Conservation (phyloP, 148 eudicot species). For the Limonium bicolor region DNA sequence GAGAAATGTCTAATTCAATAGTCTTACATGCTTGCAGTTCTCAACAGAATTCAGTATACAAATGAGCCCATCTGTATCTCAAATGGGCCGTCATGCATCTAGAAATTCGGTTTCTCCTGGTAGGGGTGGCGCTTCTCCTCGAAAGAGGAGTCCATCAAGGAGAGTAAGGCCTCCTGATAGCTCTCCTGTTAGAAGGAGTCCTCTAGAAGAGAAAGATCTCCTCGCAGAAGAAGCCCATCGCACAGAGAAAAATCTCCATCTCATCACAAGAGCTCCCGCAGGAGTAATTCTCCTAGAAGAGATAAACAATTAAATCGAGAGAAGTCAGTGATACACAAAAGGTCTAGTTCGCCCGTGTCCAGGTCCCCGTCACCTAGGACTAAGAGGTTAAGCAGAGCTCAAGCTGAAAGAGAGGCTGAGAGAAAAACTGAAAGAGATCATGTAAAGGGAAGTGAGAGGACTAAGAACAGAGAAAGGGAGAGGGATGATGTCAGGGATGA, state of each 20-base stretch:
- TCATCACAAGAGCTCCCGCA: slow-evolving; percentile 44
- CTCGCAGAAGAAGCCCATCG: slow-evolving; percentile 47
- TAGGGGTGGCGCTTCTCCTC: slow-evolving; percentile 30
- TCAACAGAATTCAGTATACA: too few relatives aligned
- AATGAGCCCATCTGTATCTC: slow-evolving; percentile 23
- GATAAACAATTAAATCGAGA: slow-evolving; percentile 27
- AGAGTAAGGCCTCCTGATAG: too few relatives aligned
- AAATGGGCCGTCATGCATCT: slow-evolving; percentile 40
- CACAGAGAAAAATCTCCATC: slow-evolving; percentile 61
- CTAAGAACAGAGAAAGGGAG: slow-evolving; percentile 35
- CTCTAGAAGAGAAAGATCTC: slow-evolving; percentile 55
- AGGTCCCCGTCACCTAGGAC: slow-evolving; percentile 72
- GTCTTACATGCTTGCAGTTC: too few relatives aligned
- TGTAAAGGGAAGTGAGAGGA: slow-evolving; percentile 26
- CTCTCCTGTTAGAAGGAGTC: slow-evolving; percentile 44
- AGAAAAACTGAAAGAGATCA: slow-evolving; percentile 29
- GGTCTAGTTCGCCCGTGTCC: slow-evolving; percentile 27
- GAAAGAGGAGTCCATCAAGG: slow-evolving; percentile 34
- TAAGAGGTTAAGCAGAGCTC: slow-evolving; percentile 47
- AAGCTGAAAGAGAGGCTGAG: slow-evolving; percentile 37
- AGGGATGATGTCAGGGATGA: slow-evolving; percentile 19
- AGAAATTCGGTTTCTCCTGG: slow-evolving; percentile 38
- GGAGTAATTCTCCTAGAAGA: slow-evolving; percentile 27
- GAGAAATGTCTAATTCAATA: too few relatives aligned
- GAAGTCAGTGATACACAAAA: slow-evolving; percentile 27